Evolutionary conservation across 1,284 basidiomycete genomes (phyloP).

Genomic region (Heimioporus retisporus): DNA sequence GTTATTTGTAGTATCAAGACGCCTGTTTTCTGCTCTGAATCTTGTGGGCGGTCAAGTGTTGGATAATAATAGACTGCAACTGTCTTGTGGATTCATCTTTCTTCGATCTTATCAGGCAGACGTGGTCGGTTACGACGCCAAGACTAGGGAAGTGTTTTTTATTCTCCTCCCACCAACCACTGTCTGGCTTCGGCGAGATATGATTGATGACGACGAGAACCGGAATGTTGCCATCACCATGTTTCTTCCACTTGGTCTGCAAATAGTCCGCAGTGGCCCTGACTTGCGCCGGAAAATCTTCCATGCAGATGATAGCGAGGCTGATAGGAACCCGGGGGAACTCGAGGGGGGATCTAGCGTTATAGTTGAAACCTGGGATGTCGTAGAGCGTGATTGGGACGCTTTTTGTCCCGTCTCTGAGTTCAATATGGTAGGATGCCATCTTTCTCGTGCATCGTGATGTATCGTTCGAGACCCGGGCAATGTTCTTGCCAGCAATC

Average conservation of each 20-base stretch:
- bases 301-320: constrained; percentile 33
- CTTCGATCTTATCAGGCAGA: constrained; percentile 29
- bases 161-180: constrained; percentile 34
- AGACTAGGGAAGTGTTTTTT: constrained; percentile 33
- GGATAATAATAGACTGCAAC: constrained; percentile 33
- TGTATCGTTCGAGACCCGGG: constrained; percentile 29
- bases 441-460: constrained; percentile 28
- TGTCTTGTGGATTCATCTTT: constrained; percentile 33
- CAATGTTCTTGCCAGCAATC: constrained; percentile 30
- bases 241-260: constrained; percentile 29
- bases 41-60: constrained; percentile 20
- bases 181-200: constrained; percentile 27
- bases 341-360: constrained; percentile 28
- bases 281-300: constrained; percentile 33
- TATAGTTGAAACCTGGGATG: constrained; percentile 31
- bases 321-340: constrained; percentile 31
- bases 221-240: constrained; percentile 25
- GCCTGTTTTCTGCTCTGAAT: not conserved
- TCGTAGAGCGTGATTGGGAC: constrained; percentile 35
- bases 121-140: constrained; percentile 20
- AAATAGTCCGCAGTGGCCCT: constrained; percentile 32
- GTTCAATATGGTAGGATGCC: constrained; percentile 26
- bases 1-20: not conserved
- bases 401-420: constrained; percentile 16
- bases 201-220: constrained; percentile 37